Base-by-base conservation (phyloP, 768 basidiomycete species). In the Amanita phalloides region DNA sequence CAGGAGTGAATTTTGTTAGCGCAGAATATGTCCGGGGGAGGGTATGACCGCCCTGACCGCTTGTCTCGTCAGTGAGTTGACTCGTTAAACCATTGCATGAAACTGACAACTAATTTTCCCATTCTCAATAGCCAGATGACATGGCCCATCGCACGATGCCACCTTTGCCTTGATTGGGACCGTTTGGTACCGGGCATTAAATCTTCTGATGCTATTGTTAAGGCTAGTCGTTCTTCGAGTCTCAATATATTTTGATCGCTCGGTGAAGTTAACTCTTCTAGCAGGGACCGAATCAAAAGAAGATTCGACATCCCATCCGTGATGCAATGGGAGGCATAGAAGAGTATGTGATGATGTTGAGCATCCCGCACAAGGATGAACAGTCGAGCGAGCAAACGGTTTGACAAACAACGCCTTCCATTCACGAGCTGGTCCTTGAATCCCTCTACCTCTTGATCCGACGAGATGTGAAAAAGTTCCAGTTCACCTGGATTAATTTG, bases 11-110 rank as follows among this genome's bases (percentile, higher is more conserved):
- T 3, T 54, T 53, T 0, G 70, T 69, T 3, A 58, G 51, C 10
- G 49, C 57, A 1, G 66, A 66, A 48, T 61, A 50, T 11, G 56
- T 66, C 42, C 69, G 62, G 4, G 75, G 74, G 8, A 77, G 62
- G 0, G 71, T 71, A 38, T 77, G 75, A 6, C 76, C 76, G 4
- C 76, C 76, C 75, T 77, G 56, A 8, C 6, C 25, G 39, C 37
- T 17, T 7, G 33, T 32, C 38, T 33, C 38, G 21, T n/a, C 13
- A 26, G 13, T 20, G 21, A 11, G 14, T 13, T 14, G 36, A 28
- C 10, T 10, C 10, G 0, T 11, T 17, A 14, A 23, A 38, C 21
- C 25, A 38, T n/a, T 33, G 45, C 33, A 36, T 33, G 2, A 14
- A 2, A 58, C 64, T 47, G 49, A 74, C 75, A 57, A 60, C 58